phyloP scores from a whole-genome alignment of 352 stramenopile species.

The Phytophthora brassicae region DNA sequence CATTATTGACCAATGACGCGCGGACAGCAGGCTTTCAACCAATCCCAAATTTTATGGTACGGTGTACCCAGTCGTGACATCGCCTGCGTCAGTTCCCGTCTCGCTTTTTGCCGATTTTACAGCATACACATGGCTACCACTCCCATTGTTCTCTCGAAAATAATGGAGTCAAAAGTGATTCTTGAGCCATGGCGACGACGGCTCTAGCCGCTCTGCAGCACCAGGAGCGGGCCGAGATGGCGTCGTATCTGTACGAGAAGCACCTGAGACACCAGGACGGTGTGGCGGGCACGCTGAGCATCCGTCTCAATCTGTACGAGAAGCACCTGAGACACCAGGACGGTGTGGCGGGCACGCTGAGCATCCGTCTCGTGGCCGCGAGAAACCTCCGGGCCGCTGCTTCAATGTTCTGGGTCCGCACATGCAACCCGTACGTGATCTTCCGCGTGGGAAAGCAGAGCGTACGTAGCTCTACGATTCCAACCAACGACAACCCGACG shows the following conservation, averaged over 20 bases:
- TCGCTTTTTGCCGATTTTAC: slow-evolving; percentile 2
- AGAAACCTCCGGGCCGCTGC: slow-evolving; percentile 65
- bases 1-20: slow-evolving; percentile 16
- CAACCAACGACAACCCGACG: slow-evolving; percentile 69
- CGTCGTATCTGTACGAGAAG: slow-evolving; percentile 79
- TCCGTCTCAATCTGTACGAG: no score
- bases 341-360: slow-evolving; percentile 67
- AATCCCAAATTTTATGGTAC: not conserved
- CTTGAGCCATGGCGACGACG: slow-evolving; percentile 30
- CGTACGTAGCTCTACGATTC: slow-evolving; percentile 67
- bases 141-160: not conserved
- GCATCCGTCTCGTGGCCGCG: slow-evolving; percentile 70
- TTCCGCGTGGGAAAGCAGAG: slow-evolving; percentile 77
- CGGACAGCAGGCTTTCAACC: not conserved
- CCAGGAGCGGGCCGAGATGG: slow-evolving; percentile 45
- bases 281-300: slow-evolving; percentile 67
- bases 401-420: slow-evolving; percentile 84
- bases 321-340: slow-evolving; percentile 81
- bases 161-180: no score
- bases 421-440: slow-evolving; percentile 85
- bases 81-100: slow-evolving; percentile 10
- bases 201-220: slow-evolving; percentile 30
- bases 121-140: not conserved
- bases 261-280: slow-evolving; percentile 75
- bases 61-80: slow-evolving; percentile 5